Percentiles rank a stretch among this genome's conserved stretches.
These are phyloP conservation scores for Suhomyces kilbournensis DNA, from an alignment of 805 yeast species.

Conservation along the genomic window DNA sequence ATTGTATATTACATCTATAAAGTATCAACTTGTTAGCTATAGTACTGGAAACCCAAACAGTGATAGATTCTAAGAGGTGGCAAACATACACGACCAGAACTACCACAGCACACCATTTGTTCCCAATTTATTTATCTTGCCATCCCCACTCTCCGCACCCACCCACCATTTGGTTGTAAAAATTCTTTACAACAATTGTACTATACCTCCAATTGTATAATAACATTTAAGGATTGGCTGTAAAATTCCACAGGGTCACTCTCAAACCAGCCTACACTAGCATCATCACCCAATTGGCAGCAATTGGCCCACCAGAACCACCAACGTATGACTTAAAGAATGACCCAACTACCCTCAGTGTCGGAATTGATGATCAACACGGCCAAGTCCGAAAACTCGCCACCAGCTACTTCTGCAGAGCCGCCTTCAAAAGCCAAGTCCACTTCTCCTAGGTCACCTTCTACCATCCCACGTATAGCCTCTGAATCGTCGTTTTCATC, in stretches of 20 bases:
- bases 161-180: neutral
- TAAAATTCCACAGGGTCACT: neutral
- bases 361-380: conserved; percentile 23
- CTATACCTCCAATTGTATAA: neutral
- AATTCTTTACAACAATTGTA: neutral
- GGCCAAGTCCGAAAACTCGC: conserved; percentile 4
- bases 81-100: neutral
- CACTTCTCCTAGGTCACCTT: conserved; percentile 6
- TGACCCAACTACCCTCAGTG: conserved; percentile 25
- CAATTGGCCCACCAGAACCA: neutral
- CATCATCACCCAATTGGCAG: neutral
- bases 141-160: neutral
- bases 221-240: neutral
- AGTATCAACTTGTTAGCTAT: neutral
- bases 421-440: neutral
- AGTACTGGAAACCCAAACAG: neutral
- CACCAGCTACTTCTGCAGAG: neutral
- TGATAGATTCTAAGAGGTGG: neutral
- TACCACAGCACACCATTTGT: neutral
- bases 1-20: neutral
- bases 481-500: conserved; percentile 7
- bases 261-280: neutral
- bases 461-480: conserved; percentile 10
- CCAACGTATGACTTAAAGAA: neutral
- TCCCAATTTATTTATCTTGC: neutral